Evolutionary conservation across 345 rosid genomes (phyloP).

Genomic region (Crucihimalaya himalaica): DNA sequence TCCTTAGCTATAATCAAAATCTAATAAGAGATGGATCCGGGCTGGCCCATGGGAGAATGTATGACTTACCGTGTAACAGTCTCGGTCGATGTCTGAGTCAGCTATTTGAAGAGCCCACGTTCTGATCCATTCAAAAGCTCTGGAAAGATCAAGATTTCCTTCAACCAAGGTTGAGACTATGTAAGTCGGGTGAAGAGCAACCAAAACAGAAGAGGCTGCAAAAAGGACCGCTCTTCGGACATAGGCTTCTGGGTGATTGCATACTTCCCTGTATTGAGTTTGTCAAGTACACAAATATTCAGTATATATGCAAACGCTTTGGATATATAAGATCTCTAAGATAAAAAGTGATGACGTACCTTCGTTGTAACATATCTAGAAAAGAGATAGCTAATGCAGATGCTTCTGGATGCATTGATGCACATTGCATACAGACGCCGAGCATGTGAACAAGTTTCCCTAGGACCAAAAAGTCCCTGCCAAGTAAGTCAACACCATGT

Average conservation of each 20-base stretch:
- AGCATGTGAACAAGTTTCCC: constrained; percentile 97
- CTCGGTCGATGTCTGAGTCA: constrained; percentile 81
- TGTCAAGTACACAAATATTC: constrained; percentile 2
- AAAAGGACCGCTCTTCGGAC: constrained; percentile 90
- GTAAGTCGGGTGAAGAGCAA: constrained; percentile 84
- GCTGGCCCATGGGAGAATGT: neutral
- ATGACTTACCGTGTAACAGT: constrained; percentile 75
- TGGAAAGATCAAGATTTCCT: constrained; percentile 68
- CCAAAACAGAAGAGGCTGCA: constrained; percentile 77
- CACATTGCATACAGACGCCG: constrained; percentile 85
- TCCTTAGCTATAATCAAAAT: constrained; percentile 11
- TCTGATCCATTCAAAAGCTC: constrained; percentile 93
- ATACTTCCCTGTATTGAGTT: constrained; percentile 67
- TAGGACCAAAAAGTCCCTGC: constrained; percentile 84
- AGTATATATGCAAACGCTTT: constrained; percentile 1
- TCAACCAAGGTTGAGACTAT: constrained; percentile 70
- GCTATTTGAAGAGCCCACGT: constrained; percentile 74
- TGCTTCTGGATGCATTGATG: constrained; percentile 95
- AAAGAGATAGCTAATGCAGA: constrained; percentile 76
- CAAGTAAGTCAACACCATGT: constrained; percentile 98
- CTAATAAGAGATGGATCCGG: neutral
- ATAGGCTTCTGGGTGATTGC: constrained; percentile 85
- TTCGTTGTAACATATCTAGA: constrained; percentile 81
- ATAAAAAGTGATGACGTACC: constrained; percentile 44
- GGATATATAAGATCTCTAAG: neutral